phyloP scores from a whole-genome alignment of 306 rosid genomes.

The Dryas octopetala region DNA sequence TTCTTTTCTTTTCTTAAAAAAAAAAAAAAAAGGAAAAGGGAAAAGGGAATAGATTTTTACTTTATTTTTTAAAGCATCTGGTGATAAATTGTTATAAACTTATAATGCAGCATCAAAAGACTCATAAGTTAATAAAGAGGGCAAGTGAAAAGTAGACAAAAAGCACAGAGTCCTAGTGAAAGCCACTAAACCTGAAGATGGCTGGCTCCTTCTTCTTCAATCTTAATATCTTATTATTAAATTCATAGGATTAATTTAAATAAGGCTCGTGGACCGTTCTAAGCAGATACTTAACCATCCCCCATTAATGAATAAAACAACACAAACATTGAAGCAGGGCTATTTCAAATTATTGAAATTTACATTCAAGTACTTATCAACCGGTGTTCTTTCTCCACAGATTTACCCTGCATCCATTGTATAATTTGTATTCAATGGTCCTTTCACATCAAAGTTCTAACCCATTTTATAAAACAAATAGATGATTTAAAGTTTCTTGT shows the following conservation, averaged over 20 bases:
- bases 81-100: not conserved
- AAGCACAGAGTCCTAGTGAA: conserved; percentile 28
- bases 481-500: too few species aligned
- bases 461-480: too few species aligned
- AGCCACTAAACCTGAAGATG: conserved; percentile 13
- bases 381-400: too few species aligned
- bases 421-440: too few species aligned
- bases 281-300: conserved; percentile 11
- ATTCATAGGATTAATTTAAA: not conserved
- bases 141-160: conserved; percentile 25
- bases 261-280: not conserved
- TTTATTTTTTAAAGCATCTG: not conserved
- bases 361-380: too few species aligned
- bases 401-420: too few species aligned
- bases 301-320: conserved; percentile 8
- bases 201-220: conserved; percentile 18
- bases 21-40: too few species aligned
- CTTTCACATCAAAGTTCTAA: too few species aligned
- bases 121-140: not conserved
- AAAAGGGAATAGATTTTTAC: not conserved
- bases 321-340: not conserved
- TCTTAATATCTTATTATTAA: not conserved
- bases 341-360: too few species aligned
- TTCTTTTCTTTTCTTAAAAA: not conserved
- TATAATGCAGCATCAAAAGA: conserved; percentile 14